Evolutionary conservation across 768 basidiomycete genomes (phyloP), one percentile per base, ranked within the genome.

Genomic region (Saitozyma podzolica): DNA sequence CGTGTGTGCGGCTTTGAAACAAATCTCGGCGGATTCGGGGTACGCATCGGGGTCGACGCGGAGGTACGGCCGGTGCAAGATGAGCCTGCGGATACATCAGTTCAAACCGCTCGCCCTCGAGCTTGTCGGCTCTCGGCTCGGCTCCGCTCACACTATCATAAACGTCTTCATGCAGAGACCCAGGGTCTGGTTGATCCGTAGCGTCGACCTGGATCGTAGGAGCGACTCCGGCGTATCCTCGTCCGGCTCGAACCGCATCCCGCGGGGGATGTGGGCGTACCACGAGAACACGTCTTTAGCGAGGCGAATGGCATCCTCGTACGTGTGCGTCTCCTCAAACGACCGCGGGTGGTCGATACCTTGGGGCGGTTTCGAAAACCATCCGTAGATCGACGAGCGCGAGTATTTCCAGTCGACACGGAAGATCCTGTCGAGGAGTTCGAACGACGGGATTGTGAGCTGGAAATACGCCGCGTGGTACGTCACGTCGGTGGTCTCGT

Each of bases 1-100:
- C 59, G 89, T 83, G 50, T 83, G 84, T 13, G 81, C 75, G 1
- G 85, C 80, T 61, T 87, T 80, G 80, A 92, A 92, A 78, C 93
- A 96, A 2, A 77, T 76, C 2, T 88, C 89, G 0, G 86, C 59
- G 6, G 78, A 79, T 52, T 73, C 73, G 16, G 76, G 73, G 61
- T 79, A 79, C 0, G 75, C 78, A n/a, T 58, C 48, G 0, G 76
- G 73, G 56, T 79, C 78, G 16, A 72, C 61, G 13, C 78, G 69
- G 5, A 79, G 68, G 52, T 79, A 79, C 7, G 78, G 78, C 43
- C 76, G 64, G 56, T 79, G 78, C 8, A 79, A 66, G 20, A 73
- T 63, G 56, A 79, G 67, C 1, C 78, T 77, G 50, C 17, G 37
- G 10, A 50, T 45, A 13, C 29, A 29, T 29, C 29, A 29, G 29